phyloP scores from a whole-genome alignment of 2,329 filamentous ascomycete genomes.

The Trichophyton rubrum region DNA sequence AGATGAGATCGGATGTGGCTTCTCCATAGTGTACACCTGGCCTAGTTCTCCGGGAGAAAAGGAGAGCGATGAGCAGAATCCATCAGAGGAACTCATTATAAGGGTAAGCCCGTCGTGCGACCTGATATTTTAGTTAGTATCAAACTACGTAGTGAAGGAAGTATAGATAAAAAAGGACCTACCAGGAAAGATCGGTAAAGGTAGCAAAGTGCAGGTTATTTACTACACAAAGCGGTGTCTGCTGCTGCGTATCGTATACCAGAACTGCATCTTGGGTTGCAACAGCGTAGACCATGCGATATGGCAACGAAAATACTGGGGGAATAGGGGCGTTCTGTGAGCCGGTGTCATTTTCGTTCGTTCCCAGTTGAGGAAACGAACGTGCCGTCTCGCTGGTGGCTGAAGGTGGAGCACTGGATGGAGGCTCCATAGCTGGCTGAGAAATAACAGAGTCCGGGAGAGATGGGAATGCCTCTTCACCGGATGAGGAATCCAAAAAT shows the following conservation, averaged over 20 bases:
- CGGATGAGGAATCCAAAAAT: conserved; percentile 83
- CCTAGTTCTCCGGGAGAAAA: conserved; percentile 78
- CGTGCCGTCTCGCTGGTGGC: conserved; percentile 37
- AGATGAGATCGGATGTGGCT: conserved; percentile 21
- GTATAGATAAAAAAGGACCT: conserved; percentile 27
- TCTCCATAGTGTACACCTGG: conserved; percentile 53
- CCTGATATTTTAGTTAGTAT: conserved; percentile 36
- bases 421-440: conserved; percentile 63
- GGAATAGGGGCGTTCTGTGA: conserved; percentile 44
- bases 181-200: conserved; percentile 94
- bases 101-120: conserved; percentile 65
- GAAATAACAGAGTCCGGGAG: conserved; percentile 66
- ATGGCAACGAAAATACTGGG: conserved; percentile 68
- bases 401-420: conserved; percentile 43
- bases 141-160: not conserved
- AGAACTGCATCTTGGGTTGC: conserved; percentile 92
- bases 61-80: conserved; percentile 85
- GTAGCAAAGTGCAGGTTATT: conserved; percentile 96
- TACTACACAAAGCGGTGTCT: conserved; percentile 82
- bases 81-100: conserved; percentile 93
- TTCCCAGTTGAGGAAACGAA: conserved; percentile 39
- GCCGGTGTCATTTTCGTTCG: conserved; percentile 38
- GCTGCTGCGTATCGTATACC: conserved; percentile 93
- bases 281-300: conserved; percentile 91
- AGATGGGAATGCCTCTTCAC: conserved; percentile 69